Evolutionary conservation across 495 filamentous ascomycete genomes (phyloP).

Genomic region (Letharia columbiana): DNA sequence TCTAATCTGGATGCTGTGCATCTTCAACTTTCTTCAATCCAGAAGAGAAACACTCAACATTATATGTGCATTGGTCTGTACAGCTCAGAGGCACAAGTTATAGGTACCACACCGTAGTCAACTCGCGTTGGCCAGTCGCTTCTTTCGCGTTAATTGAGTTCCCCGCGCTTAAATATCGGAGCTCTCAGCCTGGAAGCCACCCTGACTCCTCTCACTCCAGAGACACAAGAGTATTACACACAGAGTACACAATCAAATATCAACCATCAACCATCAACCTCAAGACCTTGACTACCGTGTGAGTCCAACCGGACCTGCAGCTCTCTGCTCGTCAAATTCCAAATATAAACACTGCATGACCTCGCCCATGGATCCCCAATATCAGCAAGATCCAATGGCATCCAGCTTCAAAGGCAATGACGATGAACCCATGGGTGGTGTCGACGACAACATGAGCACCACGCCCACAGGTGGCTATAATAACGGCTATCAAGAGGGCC

Average conservation of each 20-base stretch:
- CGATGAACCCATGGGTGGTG: constrained; percentile 31
- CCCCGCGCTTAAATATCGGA: constrained; percentile 7
- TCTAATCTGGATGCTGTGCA: background rate
- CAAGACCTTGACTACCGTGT: background rate
- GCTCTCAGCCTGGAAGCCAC: background rate
- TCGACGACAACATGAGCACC: constrained; percentile 32
- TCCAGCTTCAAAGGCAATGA: constrained; percentile 22
- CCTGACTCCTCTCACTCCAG: background rate
- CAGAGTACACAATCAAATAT: background rate
- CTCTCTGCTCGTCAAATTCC: background rate
- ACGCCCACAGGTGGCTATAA: constrained; percentile 27
- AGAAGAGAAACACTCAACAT: background rate
- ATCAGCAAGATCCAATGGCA: constrained; percentile 29
- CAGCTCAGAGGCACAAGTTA: background rate
- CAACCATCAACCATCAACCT: background rate
- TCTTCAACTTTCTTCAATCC: background rate
- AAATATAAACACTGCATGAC: constrained; percentile 1
- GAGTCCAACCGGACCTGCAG: background rate
- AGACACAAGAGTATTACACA: background rate
- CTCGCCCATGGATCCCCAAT: constrained; percentile 25
- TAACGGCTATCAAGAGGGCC: constrained; percentile 34
- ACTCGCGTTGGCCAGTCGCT: background rate
- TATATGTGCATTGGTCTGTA: background rate
- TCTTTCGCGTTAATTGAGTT: background rate
- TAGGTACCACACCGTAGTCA: background rate